Conservation (phyloP, 768 basidiomycete genomes). For the Paxillus rubicundulus region DNA sequence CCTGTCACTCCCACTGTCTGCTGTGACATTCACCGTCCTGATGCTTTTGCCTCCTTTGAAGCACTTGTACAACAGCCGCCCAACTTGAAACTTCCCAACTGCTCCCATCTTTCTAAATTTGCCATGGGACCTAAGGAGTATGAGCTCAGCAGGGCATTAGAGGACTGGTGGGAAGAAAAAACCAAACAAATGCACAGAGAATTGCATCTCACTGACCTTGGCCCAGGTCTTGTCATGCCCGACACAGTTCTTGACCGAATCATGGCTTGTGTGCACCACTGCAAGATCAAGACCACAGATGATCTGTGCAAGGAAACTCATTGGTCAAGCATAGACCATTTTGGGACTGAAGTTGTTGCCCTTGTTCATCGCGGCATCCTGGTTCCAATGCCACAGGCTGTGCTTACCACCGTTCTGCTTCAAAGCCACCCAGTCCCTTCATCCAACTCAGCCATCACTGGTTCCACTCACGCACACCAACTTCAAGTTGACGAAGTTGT, state of each 20-base stretch:
- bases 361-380: background rate
- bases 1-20: background rate
- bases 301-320: conserved; percentile 12
- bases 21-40: background rate
- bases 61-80: too few species aligned
- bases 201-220: background rate
- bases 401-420: background rate
- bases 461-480: too few species aligned
- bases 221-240: background rate
- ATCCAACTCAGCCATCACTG: background rate
- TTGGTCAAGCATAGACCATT: conserved; percentile 7
- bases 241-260: background rate
- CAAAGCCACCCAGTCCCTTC: background rate
- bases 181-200: background rate
- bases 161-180: background rate
- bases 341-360: background rate
- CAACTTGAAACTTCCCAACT: too few species aligned
- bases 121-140: too few species aligned
- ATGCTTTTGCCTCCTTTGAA: background rate
- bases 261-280: background rate
- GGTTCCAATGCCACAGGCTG: background rate
- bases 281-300: background rate
- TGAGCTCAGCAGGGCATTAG: background rate
- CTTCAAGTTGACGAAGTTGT: too few species aligned
- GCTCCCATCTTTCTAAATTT: too few species aligned